Evolutionary conservation across 768 basidiomycete genomes (phyloP).

Genomic region (Hericium erinaceus): DNA sequence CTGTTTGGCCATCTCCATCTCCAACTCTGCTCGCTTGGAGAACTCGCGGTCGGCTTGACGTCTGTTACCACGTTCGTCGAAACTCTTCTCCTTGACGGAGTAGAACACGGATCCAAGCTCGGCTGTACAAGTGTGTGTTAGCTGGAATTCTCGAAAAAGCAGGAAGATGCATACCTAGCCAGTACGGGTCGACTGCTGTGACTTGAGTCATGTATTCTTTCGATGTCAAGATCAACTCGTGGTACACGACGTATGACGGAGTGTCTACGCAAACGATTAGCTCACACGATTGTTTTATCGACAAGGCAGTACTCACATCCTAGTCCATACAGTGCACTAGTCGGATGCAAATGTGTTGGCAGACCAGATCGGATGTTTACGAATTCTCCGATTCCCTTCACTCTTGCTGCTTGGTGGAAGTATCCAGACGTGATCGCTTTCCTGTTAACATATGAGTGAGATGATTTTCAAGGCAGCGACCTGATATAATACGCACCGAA

Average conservation of each 20-base stretch:
- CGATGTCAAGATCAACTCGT: slow-evolving; percentile 90
- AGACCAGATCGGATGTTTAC: slow-evolving; percentile 93
- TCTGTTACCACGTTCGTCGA: slow-evolving; percentile 77
- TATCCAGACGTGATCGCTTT: slow-evolving; percentile 97
- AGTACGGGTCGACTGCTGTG: slow-evolving; percentile 95
- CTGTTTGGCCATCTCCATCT: slow-evolving; percentile 82
- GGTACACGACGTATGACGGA: slow-evolving; percentile 94
- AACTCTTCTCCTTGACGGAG: slow-evolving; percentile 96
- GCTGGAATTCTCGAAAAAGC: neutral
- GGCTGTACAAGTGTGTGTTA: slow-evolving; percentile 35
- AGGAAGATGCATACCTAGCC: slow-evolving; percentile 58
- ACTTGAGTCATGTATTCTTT: slow-evolving; percentile 99
- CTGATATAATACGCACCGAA: slow-evolving; percentile 39
- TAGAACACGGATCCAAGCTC: slow-evolving; percentile 95
- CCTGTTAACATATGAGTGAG: slow-evolving; percentile 28
- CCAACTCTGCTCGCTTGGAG: slow-evolving; percentile 82
- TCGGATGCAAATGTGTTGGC: slow-evolving; percentile 94
- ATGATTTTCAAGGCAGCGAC: too few species aligned
- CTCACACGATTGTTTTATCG: neutral
- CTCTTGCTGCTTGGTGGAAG: slow-evolving; percentile 97
- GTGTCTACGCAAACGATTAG: slow-evolving; percentile 48
- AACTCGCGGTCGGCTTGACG: slow-evolving; percentile 83
- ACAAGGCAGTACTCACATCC: slow-evolving; percentile 56
- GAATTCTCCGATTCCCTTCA: slow-evolving; percentile 98
- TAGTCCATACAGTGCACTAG: slow-evolving; percentile 91